Base-by-base conservation (phyloP, 768 basidiomycete genomes). In the Paxillus rubicundulus region DNA sequence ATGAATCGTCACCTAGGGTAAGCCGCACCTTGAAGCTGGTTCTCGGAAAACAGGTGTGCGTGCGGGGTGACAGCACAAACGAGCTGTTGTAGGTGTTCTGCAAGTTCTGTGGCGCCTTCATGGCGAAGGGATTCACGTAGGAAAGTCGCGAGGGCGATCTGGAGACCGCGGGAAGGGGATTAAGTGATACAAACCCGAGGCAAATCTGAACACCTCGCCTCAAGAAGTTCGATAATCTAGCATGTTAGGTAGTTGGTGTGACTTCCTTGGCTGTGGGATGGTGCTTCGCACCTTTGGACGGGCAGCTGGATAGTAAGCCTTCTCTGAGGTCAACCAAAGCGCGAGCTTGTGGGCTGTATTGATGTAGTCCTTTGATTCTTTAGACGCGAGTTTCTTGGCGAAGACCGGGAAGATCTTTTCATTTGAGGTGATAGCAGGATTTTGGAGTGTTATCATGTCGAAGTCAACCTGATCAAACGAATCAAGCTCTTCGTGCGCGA, bases 231-330 rank as follows among this genome's bases (percentile, higher is more conserved):
- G 30, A 82, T 49, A 46, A 84, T 82, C 81, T 83, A 24, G 48
- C 17, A n/a, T n/a, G 40, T 32, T 27, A 18, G 38, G 46, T 9
- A 24, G 41, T 56, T 28, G 51, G 52, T 24, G 28, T 38, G 16
- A 45, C 30, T 47, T 59, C 20, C 54, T 46, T 32, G 16, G 10
- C 17, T 13, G 27, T 24, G n/a, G 52, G 36, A 4, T 7, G 5
- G 5, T n/a, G n/a, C 21, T 38, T 60, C 70, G 54, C 52, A 81
- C 82, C 67, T 78, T 74, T 41, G 72, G 74, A 33, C 79, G 74
- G 39, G 80, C 82, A 30, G 55, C 69, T 1, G 62, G 43, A 59
- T 84, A 84, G 58, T 84, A 84, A 1, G 82, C 82, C 56, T 74
- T 76, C 38, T 72, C 69, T 46, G 75, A 74, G 21, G 60, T 44